phyloP scores from a whole-genome alignment of 139 green algal genomes.

The Astrephomene gubernaculifera region DNA sequence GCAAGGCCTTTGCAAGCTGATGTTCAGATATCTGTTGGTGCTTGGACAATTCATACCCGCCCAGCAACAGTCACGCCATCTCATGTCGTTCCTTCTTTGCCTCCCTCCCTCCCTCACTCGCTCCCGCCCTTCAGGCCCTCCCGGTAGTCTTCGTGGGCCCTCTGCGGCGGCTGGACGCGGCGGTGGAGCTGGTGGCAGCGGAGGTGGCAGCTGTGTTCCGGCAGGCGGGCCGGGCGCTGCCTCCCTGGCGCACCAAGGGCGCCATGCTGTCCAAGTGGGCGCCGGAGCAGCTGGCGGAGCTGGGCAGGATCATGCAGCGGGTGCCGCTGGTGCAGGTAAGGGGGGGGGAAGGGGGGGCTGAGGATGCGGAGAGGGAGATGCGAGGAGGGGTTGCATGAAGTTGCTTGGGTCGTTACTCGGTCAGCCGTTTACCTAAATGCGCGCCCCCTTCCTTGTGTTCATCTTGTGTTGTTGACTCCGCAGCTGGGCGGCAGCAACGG shows the following conservation, averaged over 20 bases:
- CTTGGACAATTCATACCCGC: too few relatives aligned
- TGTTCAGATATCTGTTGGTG: too few relatives aligned
- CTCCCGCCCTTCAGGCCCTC: constrained; percentile 36
- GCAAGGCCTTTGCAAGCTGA: too few relatives aligned
- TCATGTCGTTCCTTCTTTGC: too few relatives aligned
- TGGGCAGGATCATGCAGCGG: constrained; percentile 48
- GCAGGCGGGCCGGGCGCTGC: constrained; percentile 64
- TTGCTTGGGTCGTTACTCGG: neutral
- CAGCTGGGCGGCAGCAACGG: neutral
- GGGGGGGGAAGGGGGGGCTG: neutral
- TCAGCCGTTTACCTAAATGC: neutral
- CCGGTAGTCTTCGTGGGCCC: constrained; percentile 71
- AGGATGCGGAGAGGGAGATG: neutral
- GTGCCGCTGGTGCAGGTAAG: neutral
- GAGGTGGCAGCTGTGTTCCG: constrained; percentile 72
- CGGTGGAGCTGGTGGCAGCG: constrained; percentile 66
- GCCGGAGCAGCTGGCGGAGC: constrained; percentile 40
- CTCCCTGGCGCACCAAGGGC: constrained; percentile 74
- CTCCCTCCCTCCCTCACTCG: neutral
- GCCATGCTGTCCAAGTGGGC: constrained; percentile 78
- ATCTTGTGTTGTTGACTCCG: neutral
- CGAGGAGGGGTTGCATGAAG: neutral
- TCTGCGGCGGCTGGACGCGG: constrained; percentile 50
- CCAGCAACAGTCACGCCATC: too few relatives aligned
- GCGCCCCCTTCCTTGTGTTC: neutral